phyloP scores from a whole-genome alignment of 2,329 filamentous ascomycete species.

The Alternaria triticimaculans region DNA sequence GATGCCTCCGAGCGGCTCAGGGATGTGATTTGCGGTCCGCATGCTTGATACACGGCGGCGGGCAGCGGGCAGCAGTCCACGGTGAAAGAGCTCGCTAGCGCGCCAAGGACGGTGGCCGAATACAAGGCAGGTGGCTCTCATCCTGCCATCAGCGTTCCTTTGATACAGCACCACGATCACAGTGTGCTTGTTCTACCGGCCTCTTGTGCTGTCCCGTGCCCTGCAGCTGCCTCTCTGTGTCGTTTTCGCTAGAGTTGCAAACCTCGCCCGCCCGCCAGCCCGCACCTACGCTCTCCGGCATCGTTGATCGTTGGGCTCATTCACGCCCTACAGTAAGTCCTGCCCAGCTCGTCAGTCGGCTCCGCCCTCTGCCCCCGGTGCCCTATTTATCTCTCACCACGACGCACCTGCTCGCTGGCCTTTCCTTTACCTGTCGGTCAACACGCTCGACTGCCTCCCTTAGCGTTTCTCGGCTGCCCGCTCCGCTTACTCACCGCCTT shows the following conservation, averaged over 20 bases:
- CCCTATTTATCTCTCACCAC: slow-evolving; percentile 22
- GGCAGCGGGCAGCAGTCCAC: slow-evolving; percentile 7
- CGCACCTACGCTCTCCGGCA: slow-evolving; percentile 20
- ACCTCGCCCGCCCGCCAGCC: slow-evolving; percentile 18
- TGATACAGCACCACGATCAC: slow-evolving; percentile 26
- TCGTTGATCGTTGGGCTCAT: slow-evolving; percentile 47
- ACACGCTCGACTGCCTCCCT: slow-evolving; percentile 25
- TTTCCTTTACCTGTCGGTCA: slow-evolving; percentile 21
- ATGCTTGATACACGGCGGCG: slow-evolving; percentile 18
- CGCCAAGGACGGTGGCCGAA: slow-evolving; percentile 20
- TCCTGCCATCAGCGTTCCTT: slow-evolving; percentile 25
- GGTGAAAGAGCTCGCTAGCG: slow-evolving; percentile 21
- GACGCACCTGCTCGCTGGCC: slow-evolving; percentile 13
- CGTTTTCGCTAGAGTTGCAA: slow-evolving; percentile 19
- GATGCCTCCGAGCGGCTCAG: slow-evolving; percentile 5
- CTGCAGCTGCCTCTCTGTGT: slow-evolving; percentile 39
- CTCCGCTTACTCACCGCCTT: slow-evolving; percentile 52
- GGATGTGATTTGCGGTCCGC: background rate
- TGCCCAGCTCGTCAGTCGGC: slow-evolving; percentile 33
- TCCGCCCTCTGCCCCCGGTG: slow-evolving; percentile 29
- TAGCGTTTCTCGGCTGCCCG: slow-evolving; percentile 34
- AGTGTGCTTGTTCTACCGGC: slow-evolving; percentile 35
- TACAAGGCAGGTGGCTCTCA: slow-evolving; percentile 22
- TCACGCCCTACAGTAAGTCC: slow-evolving; percentile 48
- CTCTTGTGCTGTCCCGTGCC: slow-evolving; percentile 34